Evolutionary conservation across 2,329 filamentous ascomycete species (phyloP).

Genomic region (Salinomyces thailandicus): DNA sequence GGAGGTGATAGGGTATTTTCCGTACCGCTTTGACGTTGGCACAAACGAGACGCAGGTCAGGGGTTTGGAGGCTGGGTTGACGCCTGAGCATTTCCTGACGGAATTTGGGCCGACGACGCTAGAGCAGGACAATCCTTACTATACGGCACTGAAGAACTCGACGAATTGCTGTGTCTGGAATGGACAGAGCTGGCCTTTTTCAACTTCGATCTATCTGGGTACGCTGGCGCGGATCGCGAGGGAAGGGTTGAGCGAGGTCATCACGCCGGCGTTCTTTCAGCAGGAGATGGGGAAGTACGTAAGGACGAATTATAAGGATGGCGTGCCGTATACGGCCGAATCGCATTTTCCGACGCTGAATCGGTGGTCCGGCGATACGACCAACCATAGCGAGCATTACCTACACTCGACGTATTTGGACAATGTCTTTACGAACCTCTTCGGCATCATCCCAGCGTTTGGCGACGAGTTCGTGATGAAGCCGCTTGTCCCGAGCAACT

Average conservation of each 20-base stretch:
- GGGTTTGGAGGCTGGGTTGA: conserved; percentile 26
- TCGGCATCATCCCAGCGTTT: conserved; percentile 32
- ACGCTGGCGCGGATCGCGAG: conserved; percentile 31
- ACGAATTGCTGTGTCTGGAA: conserved; percentile 34
- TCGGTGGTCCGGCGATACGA: conserved; percentile 27
- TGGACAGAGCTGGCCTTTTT: conserved; percentile 38
- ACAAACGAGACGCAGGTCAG: conserved; percentile 20
- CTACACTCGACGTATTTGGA: conserved; percentile 38
- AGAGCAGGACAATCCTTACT: conserved; percentile 33
- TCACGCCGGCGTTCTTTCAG: conserved; percentile 31
- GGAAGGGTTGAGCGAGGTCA: conserved; percentile 18
- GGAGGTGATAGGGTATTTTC: conserved; percentile 34
- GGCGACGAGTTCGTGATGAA: conserved; percentile 31
- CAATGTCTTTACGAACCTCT: conserved; percentile 35
- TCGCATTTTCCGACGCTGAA: conserved; percentile 33
- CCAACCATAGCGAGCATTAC: conserved; percentile 36
- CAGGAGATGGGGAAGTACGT: conserved; percentile 31
- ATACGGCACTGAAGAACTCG: conserved; percentile 22
- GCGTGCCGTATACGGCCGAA: conserved; percentile 36
- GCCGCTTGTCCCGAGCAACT: conserved; percentile 30
- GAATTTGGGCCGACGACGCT: conserved; percentile 35
- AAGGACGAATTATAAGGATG: conserved; percentile 32
- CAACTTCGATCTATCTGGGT: conserved; percentile 32
- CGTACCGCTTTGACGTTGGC: conserved; percentile 35
- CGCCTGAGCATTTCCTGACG: conserved; percentile 29